phyloP scores from a whole-genome alignment of 139 green algal species.

The Chlorella sorokiniana region DNA sequence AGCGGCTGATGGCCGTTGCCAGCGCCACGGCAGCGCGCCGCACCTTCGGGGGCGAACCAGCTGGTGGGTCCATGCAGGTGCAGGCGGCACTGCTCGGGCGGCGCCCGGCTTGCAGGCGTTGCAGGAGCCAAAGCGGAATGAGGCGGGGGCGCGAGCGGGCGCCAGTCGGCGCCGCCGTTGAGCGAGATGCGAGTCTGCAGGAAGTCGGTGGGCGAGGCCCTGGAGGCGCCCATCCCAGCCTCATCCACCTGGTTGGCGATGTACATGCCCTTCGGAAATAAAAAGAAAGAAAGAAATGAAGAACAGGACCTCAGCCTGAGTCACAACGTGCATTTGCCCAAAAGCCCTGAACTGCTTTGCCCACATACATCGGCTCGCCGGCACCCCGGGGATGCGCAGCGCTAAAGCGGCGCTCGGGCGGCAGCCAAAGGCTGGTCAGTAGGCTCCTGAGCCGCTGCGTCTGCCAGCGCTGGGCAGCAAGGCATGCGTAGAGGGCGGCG shows the following conservation, averaged over 20 bases:
- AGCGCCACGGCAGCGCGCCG: too few species aligned
- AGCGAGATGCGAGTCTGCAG: conserved; percentile 70
- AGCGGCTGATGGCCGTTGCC: too few species aligned
- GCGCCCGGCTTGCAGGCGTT: conserved; percentile 44
- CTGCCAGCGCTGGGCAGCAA: neutral
- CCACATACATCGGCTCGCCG: too few species aligned
- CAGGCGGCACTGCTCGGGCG: conserved; percentile 62
- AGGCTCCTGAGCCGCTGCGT: neutral
- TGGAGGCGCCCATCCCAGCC: conserved; percentile 27
- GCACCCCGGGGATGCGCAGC: too few species aligned
- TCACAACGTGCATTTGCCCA: neutral
- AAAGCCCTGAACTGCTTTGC: too few species aligned
- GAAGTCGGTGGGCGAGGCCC: conserved; percentile 7
- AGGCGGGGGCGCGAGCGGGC: conserved; percentile 54
- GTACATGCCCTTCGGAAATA: conserved; percentile 71
- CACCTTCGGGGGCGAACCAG: conserved; percentile 61
- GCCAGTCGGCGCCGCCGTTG: conserved; percentile 84
- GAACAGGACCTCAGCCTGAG: neutral
- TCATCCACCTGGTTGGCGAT: conserved; percentile 82
- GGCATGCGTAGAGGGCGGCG: neutral
- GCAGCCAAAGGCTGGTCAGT: too few species aligned
- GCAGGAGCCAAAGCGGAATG: conserved; percentile 42
- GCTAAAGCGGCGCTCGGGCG: too few species aligned
- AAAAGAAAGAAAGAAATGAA: neutral
- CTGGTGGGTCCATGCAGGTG: conserved; percentile 82